phyloP scores from a whole-genome alignment of 1,284 basidiomycete species.

The Moesziomyces parantarcticus region DNA sequence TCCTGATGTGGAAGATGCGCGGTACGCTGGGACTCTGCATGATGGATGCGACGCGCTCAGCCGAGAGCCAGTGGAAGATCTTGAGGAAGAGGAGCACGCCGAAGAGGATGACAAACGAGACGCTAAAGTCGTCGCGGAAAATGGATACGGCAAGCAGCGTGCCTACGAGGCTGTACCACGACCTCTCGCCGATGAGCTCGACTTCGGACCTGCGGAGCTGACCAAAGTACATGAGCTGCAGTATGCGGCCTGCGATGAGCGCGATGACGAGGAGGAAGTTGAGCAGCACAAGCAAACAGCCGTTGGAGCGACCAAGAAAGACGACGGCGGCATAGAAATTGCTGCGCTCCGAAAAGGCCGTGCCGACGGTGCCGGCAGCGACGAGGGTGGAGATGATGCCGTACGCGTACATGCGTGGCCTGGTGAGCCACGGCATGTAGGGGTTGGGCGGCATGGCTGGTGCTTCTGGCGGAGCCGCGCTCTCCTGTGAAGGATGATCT shows the following conservation, averaged over 20 bases:
- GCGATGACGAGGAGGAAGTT: constrained; percentile 88
- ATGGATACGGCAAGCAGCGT: constrained; percentile 94
- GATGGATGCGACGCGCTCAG: constrained; percentile 97
- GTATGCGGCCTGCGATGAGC: constrained; percentile 78
- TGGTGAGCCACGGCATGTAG: constrained; percentile 33
- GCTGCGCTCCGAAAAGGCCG: constrained; percentile 83
- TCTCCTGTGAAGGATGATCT: not conserved
- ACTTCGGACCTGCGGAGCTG: constrained; percentile 86
- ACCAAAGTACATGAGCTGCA: constrained; percentile 93
- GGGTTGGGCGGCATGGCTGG: constrained; percentile 26
- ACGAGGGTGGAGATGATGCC: constrained; percentile 46
- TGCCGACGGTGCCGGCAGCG: constrained; percentile 65
- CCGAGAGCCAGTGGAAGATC: constrained; percentile 96
- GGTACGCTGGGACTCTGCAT: constrained; percentile 91
- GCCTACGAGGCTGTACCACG: constrained; percentile 98
- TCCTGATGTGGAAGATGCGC: constrained; percentile 83
- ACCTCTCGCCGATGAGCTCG: constrained; percentile 92
- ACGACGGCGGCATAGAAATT: constrained; percentile 96
- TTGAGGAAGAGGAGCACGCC: constrained; percentile 91
- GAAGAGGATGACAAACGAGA: constrained; percentile 91
- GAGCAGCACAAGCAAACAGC: constrained; percentile 74
- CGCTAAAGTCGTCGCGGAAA: constrained; percentile 79
- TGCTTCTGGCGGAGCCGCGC: not conserved
- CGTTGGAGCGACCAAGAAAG: constrained; percentile 88
- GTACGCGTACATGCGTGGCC: constrained; percentile 52